phyloP scores from a whole-genome alignment of 2,329 filamentous ascomycete genomes.

The Waltergamsia citrina region DNA sequence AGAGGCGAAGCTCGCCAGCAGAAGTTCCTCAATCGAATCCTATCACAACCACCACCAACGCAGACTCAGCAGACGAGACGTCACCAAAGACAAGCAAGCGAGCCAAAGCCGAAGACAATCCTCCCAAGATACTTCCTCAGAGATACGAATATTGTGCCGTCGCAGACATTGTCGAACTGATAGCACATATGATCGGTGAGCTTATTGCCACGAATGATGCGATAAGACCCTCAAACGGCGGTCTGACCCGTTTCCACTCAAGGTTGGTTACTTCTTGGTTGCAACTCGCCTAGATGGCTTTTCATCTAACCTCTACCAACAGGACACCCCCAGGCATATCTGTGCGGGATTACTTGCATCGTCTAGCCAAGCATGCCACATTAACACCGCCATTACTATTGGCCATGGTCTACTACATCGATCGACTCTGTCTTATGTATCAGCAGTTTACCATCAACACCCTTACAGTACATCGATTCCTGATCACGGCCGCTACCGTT shows the following conservation, averaged over 20 bases:
- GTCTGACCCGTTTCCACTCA: slow-evolving; percentile 90
- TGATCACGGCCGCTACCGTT: slow-evolving; percentile 92
- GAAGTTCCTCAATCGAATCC: background rate
- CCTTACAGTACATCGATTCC: slow-evolving; percentile 90
- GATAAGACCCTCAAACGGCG: slow-evolving; percentile 61
- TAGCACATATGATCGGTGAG: slow-evolving; percentile 92
- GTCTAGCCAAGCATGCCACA: slow-evolving; percentile 87
- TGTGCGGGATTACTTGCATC: slow-evolving; percentile 85
- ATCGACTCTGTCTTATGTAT: slow-evolving; percentile 85
- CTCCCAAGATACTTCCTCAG: slow-evolving; percentile 53
- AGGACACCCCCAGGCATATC: slow-evolving; percentile 78
- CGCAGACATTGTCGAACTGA: slow-evolving; percentile 81
- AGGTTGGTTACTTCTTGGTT: slow-evolving; percentile 44
- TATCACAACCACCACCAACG: background rate
- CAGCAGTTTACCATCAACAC: slow-evolving; percentile 94
- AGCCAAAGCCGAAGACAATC: slow-evolving; percentile 35
- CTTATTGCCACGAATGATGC: slow-evolving; percentile 92
- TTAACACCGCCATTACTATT: slow-evolving; percentile 88
- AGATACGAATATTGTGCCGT: slow-evolving; percentile 75
- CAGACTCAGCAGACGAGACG: background rate
- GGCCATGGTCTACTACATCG: slow-evolving; percentile 98
- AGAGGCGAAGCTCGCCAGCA: slow-evolving; percentile 11
- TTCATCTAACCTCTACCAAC: slow-evolving; percentile 12
- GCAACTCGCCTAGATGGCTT: background rate
- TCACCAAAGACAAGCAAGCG: slow-evolving; percentile 35